Conservation (phyloP, 179 eudicot species). For the Gypsophila paniculata region DNA sequence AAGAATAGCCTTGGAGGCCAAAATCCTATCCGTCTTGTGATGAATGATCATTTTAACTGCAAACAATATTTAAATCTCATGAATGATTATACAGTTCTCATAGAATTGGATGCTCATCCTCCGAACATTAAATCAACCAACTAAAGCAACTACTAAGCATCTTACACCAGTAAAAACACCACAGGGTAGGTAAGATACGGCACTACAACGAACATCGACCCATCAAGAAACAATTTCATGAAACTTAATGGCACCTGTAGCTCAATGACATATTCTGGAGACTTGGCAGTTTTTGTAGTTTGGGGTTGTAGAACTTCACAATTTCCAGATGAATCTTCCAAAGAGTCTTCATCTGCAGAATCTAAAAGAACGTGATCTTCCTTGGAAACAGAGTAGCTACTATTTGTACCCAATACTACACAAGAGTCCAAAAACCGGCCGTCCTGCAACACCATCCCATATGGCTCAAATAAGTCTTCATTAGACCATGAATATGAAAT, state of each 20-base stretch:
- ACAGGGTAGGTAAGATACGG: not conserved
- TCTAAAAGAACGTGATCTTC: constrained; percentile 61
- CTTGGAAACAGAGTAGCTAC: constrained; percentile 75
- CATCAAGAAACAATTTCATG: not conserved
- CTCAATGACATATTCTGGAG: constrained; percentile 63
- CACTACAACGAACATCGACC: not conserved
- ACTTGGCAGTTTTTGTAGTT: constrained; percentile 35
- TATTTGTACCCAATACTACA: constrained; percentile 62
- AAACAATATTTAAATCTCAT: not conserved
- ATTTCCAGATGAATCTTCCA: constrained; percentile 29
- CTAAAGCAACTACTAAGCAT: not conserved
- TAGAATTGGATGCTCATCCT: not conserved
- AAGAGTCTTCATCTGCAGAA: constrained; percentile 38
- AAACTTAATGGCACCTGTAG: constrained; percentile 50
- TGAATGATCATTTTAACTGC: not conserved
- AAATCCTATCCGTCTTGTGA: not conserved
- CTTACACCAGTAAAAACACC: constrained; percentile 8
- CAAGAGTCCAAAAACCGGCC: constrained; percentile 82
- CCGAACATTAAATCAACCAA: not conserved
- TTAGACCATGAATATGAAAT: not conserved
- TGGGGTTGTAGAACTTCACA: constrained; percentile 29
- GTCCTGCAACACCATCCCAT: constrained; percentile 49
- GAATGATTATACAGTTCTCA: not conserved
- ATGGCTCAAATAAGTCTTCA: constrained; percentile 1
- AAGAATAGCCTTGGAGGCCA: not conserved